Percentiles rank a stretch among this genome's conserved stretches.
phyloP scores from a whole-genome alignment of 1,139 yeast species.

The Sugiyamaella grinbergsii region DNA sequence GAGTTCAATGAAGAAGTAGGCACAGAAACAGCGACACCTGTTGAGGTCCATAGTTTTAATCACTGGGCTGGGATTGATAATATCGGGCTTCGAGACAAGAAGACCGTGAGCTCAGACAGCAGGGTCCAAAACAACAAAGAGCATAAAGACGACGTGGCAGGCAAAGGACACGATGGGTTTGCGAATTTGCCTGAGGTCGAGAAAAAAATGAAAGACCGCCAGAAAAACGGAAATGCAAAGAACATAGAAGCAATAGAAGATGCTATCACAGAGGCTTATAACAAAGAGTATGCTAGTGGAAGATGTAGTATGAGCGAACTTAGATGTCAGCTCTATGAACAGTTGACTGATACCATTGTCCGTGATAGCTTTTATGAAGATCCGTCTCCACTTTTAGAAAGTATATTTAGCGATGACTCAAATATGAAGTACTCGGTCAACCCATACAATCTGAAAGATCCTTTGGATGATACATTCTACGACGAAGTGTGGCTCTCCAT shows the following conservation, averaged over 20 bases:
- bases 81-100: constrained; percentile 78
- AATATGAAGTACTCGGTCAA: constrained; percentile 54
- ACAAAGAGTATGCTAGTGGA: constrained; percentile 11
- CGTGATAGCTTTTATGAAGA: constrained; percentile 9
- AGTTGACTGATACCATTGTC: constrained; percentile 19
- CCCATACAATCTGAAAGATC: constrained; percentile 88
- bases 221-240: constrained; percentile 9
- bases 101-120: constrained; percentile 76
- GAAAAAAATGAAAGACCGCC: background rate
- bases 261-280: constrained; percentile 20
- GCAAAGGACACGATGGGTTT: constrained; percentile 63
- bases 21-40: constrained; percentile 20
- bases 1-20: background rate
- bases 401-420: constrained; percentile 8
- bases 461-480: constrained; percentile 72
- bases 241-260: constrained; percentile 21
- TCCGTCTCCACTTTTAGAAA: constrained; percentile 1
- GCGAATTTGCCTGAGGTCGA: constrained; percentile 7
- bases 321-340: constrained; percentile 29
- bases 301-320: constrained; percentile 24
- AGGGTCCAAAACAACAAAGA: constrained; percentile 67
- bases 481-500: constrained; percentile 86
- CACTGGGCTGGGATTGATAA: constrained; percentile 88
- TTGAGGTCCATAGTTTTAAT: constrained; percentile 65
- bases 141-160: constrained; percentile 74